Conservation (phyloP, 768 basidiomycete genomes). For the Imleria badia region DNA sequence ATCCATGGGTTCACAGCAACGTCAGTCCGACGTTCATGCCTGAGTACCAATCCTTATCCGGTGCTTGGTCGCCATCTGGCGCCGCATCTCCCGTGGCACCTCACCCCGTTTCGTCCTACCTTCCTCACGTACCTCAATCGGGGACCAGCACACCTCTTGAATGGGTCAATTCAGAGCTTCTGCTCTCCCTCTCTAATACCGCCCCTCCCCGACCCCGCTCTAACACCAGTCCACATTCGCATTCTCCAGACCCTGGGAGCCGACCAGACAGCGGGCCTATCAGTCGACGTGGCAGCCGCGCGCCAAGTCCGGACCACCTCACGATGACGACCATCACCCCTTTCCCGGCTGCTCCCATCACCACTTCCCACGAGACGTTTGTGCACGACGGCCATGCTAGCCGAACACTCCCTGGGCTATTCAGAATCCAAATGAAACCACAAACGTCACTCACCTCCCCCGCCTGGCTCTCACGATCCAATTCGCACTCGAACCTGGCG, state of each 20-base stretch:
- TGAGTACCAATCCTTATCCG: slow-evolving; percentile 18
- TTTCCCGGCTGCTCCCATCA: slow-evolving; percentile 1
- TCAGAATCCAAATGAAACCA: slow-evolving; percentile 63
- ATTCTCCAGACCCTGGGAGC: slow-evolving; percentile 27
- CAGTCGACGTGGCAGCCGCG: slow-evolving; percentile 45
- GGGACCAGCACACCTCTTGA: slow-evolving; percentile 54
- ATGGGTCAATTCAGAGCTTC: slow-evolving; percentile 84
- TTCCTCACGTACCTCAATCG: slow-evolving; percentile 44
- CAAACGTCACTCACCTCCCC: slow-evolving; percentile 46
- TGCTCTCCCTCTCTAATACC: slow-evolving; percentile 57
- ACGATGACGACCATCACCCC: slow-evolving; percentile 7
- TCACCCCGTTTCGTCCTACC: slow-evolving; percentile 28
- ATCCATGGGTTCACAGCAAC: slow-evolving; percentile 55
- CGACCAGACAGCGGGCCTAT: slow-evolving; percentile 23
- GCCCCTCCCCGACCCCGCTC: slow-evolving; percentile 24
- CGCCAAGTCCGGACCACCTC: slow-evolving; percentile 54
- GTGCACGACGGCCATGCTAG: slow-evolving; percentile 52
- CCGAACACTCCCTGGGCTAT: slow-evolving; percentile 51
- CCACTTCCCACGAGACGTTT: slow-evolving; percentile 44
- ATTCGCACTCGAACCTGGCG: slow-evolving; percentile 33
- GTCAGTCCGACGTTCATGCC: slow-evolving; percentile 37
- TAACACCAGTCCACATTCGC: slow-evolving; percentile 15
- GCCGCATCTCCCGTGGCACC: slow-evolving; percentile 41
- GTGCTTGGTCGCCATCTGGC: slow-evolving; percentile 31
- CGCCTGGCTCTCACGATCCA: slow-evolving; percentile 41